These are phyloP conservation scores for Dactylellina leptospora DNA, from an alignment of 2,329 filamentous ascomycete genomes.

Conservation along the genomic window DNA sequence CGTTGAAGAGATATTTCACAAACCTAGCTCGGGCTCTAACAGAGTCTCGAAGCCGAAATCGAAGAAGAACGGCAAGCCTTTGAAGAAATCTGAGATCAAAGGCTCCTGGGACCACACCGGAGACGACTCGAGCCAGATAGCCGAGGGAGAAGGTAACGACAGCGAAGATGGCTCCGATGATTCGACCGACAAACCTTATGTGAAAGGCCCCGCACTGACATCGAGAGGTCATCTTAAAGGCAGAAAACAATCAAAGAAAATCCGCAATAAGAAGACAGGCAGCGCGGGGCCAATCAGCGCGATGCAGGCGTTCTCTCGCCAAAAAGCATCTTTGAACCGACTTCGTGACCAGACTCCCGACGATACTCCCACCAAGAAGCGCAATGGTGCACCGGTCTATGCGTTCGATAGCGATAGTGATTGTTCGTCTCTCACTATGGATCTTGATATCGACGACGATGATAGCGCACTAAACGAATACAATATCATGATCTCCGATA, in stretches of 20 bases:
- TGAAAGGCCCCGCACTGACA: constrained; percentile 54
- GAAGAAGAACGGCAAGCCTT: constrained; percentile 36
- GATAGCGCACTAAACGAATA: constrained; percentile 46
- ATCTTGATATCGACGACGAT: constrained; percentile 49
- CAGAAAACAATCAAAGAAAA: constrained; percentile 44
- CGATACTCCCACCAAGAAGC: constrained; percentile 51
- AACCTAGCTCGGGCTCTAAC: constrained; percentile 34
- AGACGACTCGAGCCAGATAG: constrained; percentile 51
- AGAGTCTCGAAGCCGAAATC: constrained; percentile 37
- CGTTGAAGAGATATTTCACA: constrained; percentile 49
- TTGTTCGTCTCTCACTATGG: constrained; percentile 46
- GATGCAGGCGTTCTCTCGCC: constrained; percentile 43
- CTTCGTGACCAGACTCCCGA: constrained; percentile 30
- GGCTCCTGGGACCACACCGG: constrained; percentile 48
- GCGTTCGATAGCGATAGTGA: constrained; percentile 50
- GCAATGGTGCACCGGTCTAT: constrained; percentile 35
- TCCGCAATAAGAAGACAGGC: constrained; percentile 53
- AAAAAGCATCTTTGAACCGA: constrained; percentile 22
- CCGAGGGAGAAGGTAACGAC: constrained; percentile 53
- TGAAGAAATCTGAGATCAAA: constrained; percentile 38
- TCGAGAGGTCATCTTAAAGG: constrained; percentile 54
- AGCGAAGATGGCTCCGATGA: constrained; percentile 53
- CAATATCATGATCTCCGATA: constrained; percentile 42
- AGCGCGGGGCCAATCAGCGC: constrained; percentile 40
- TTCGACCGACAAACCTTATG: constrained; percentile 49